Percentiles rank a stretch among this genome's conserved stretches.
These are phyloP conservation scores for Nannizzia gypsea DNA, from an alignment of 2,329 filamentous ascomycete genomes.

Conservation along the genomic window DNA sequence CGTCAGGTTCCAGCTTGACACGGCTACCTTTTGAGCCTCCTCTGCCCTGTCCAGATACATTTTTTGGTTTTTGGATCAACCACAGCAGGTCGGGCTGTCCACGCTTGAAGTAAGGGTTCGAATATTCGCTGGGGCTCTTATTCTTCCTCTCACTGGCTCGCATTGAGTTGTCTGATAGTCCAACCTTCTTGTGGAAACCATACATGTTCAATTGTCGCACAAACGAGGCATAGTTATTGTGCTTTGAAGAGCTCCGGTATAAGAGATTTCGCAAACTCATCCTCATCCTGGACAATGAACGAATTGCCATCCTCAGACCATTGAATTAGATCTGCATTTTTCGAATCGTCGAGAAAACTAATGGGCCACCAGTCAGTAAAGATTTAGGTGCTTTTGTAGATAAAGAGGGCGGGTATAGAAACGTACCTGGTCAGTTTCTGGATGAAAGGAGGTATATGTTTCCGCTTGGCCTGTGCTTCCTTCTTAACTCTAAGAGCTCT, in stretches of 20 bases:
- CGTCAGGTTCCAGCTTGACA: slow-evolving; percentile 47
- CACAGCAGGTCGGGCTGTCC: slow-evolving; percentile 86
- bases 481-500: slow-evolving; percentile 70
- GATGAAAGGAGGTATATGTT: slow-evolving; percentile 94
- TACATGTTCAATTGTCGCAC: slow-evolving; percentile 60
- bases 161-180: slow-evolving; percentile 93
- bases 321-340: slow-evolving; percentile 87
- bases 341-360: slow-evolving; percentile 89
- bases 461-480: slow-evolving; percentile 79
- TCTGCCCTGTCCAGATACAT: slow-evolving; percentile 48
- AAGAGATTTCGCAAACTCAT: slow-evolving; percentile 65
- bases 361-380: slow-evolving; percentile 12
- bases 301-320: slow-evolving; percentile 97
- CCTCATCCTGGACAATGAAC: slow-evolving; percentile 92
- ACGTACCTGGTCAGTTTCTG: slow-evolving; percentile 91
- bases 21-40: slow-evolving; percentile 34
- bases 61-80: slow-evolving; percentile 93
- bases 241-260: slow-evolving; percentile 68
- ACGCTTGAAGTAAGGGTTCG: slow-evolving; percentile 89
- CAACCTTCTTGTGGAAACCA: slow-evolving; percentile 59
- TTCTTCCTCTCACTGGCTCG: slow-evolving; percentile 92
- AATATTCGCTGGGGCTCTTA: slow-evolving; percentile 97
- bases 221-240: slow-evolving; percentile 69
- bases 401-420: neutral
- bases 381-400: neutral